Evolutionary conservation across 495 filamentous ascomycete genomes (phyloP), one percentile per base, ranked within the genome.

Genomic region (Xylaria nigripes): DNA sequence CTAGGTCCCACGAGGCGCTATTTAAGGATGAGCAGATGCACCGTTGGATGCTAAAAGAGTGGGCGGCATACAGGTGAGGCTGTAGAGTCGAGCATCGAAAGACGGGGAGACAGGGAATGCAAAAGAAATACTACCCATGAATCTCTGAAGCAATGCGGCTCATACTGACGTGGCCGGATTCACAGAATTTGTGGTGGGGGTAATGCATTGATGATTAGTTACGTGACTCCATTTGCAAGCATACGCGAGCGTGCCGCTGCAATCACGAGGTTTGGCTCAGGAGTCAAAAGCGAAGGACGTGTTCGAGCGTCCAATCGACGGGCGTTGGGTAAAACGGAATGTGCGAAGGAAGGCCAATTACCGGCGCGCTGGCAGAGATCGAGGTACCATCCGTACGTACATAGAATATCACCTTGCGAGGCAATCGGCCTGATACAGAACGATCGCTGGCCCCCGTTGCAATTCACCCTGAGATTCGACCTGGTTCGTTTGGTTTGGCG

Each of bases 141-240:
- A 38, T 30, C 19, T 23, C 21, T 47, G 43, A 16, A 38, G 38
- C 21, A n/a, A 41, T 55, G 45, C 50, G 56, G 48, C 51, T 60
- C 62, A 65, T 58, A 12, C 61, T 68, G 64, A 65, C 65, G 62
- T 68, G 60, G 60, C 51, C 30, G 56, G 55, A 58, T 60, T 56
- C 59, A 50, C n/a, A 3, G 8, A 18, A 61, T 56, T 59, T 34
- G 52, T 49, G 46, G 60, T 60, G 60, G 60, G 60, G 56, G 45
- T 12, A 4, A 50, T 45, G 53, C 46, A 38, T 15, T n/a, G 24
- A 45, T 49, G 53, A 45, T 55, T 50, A 46, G 53, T 1, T 27
- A 27, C 29, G 29, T 24, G 27, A 18, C 46, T 23, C 21, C 19
- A 49, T 55, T 25, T 44, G 27, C 9, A 6, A 24, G 25, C 24